Percentiles rank a stretch among this genome's conserved stretches.
Conservation (phyloP, 148 eudicot species). For the Bassia scoparia region DNA sequence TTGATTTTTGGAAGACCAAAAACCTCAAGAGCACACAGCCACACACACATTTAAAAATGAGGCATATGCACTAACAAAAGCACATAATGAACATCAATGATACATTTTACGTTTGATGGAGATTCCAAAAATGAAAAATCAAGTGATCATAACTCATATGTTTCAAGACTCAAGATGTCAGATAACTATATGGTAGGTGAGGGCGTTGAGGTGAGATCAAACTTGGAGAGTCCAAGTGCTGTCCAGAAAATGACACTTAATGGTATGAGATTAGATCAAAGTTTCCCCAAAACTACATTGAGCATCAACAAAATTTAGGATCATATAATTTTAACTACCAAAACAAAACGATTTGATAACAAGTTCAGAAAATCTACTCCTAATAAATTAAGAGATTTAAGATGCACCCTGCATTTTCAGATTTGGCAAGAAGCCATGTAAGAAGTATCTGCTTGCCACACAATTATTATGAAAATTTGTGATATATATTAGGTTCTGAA, state of each 20-base stretch:
- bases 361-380: background rate
- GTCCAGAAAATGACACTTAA: background rate
- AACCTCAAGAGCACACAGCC: background rate
- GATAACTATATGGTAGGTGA: background rate
- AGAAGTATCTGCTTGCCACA: background rate
- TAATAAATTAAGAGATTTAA: background rate
- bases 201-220: background rate
- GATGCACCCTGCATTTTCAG: background rate
- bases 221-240: background rate
- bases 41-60: background rate
- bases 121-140: background rate
- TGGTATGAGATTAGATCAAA: too few relatives aligned
- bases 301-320: too few relatives aligned
- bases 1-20: conserved; percentile 3
- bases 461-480: background rate
- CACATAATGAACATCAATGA: background rate
- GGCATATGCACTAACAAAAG: conserved; percentile 1
- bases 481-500: background rate
- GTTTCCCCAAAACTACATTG: too few relatives aligned
- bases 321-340: too few relatives aligned
- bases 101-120: too few relatives aligned
- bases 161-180: background rate
- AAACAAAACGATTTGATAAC: background rate
- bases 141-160: background rate
- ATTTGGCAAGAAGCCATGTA: background rate